Base-by-base conservation (phyloP, 257 asterid species). In the Lycium barbarum region DNA sequence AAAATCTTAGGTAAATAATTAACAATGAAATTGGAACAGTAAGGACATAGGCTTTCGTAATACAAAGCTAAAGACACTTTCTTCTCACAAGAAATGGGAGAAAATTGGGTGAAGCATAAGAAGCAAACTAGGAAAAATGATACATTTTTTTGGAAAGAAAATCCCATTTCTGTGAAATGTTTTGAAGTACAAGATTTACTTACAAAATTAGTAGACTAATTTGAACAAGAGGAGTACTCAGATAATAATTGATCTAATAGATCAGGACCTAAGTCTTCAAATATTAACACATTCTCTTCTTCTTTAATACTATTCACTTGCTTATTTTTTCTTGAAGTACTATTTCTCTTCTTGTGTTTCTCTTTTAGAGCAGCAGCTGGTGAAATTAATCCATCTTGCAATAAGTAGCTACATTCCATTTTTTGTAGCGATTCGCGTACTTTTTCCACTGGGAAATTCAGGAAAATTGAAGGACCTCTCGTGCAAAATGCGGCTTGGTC, bases 31-130 rank as follows among this genome's bases (percentile, higher is more conserved):
- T 38, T 81, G 55, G 90, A 81, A 81, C 93, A 87, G 33, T 84
- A 87, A n/a, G 90, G 91, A 65, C 91, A 90, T 0, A 90, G 87
- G 83, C 88, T 79, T 83, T 90, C 91, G 17, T 90, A 89, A 84
- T 90, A 90, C 35, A 90, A 81, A 84, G 84, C 88, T 14, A 90
- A 76, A 2, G 62, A 74, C 18, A 74, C 81, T 51, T 74, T 74
- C 15, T 47, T 2, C 8, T 74, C 62, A 13, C 62, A 74, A 49
- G 45, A 74, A 49, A 74, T 74, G 43, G 62, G 15, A 20, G 62
- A 74, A 74, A 74, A 3, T 12, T 74, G 62, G 7, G 9, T 74
- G 14, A 49, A 74, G 15, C 62, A 49, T 13, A 74, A 1, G 7
- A 74, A 74, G 45, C 18, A 22, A 74, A 51, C 18, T 49, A 51